Evolutionary conservation across 371 early-diverging fungal genomes (phyloP).

Genomic region (Apophysomyces ossiformis): DNA sequence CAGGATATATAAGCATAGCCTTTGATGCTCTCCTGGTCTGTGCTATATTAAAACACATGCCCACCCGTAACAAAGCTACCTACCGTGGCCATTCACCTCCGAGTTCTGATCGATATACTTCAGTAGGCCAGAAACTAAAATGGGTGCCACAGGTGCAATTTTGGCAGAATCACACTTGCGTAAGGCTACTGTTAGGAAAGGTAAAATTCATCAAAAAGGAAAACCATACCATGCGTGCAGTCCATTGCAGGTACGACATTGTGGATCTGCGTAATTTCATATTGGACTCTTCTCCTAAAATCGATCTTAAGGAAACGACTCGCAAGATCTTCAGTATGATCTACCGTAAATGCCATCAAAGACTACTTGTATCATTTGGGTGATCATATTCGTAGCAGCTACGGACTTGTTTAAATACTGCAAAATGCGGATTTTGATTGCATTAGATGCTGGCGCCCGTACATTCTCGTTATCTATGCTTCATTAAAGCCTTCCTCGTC

Average conservation of each 20-base stretch:
- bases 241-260: slow-evolving; percentile 88
- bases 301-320: not conserved
- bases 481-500: not conserved
- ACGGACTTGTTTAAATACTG: slow-evolving; percentile 68
- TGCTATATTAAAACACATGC: not conserved
- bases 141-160: slow-evolving; percentile 69
- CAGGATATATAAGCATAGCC: slow-evolving; percentile 87
- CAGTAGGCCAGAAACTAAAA: slow-evolving; percentile 74
- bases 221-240: slow-evolving; percentile 73
- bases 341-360: slow-evolving; percentile 83
- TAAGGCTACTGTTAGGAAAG: not conserved
- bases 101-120: slow-evolving; percentile 70
- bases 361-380: slow-evolving; percentile 70
- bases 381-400: slow-evolving; percentile 66
- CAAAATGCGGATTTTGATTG: slow-evolving; percentile 69
- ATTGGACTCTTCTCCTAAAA: slow-evolving; percentile 61
- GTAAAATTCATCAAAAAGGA: not conserved
- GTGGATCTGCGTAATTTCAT: slow-evolving; percentile 72
- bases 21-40: slow-evolving; percentile 72
- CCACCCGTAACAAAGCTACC: not conserved
- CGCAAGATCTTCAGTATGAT: not conserved
- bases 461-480: slow-evolving; percentile 26
- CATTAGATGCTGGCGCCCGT: slow-evolving; percentile 47
- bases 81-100: slow-evolving; percentile 44
- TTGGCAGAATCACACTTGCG: slow-evolving; percentile 45